Percentiles rank a stretch among this genome's conserved stretches.
Conservation (phyloP, 106 monocot genomes). For the Alisma plantagoaquatica region DNA sequence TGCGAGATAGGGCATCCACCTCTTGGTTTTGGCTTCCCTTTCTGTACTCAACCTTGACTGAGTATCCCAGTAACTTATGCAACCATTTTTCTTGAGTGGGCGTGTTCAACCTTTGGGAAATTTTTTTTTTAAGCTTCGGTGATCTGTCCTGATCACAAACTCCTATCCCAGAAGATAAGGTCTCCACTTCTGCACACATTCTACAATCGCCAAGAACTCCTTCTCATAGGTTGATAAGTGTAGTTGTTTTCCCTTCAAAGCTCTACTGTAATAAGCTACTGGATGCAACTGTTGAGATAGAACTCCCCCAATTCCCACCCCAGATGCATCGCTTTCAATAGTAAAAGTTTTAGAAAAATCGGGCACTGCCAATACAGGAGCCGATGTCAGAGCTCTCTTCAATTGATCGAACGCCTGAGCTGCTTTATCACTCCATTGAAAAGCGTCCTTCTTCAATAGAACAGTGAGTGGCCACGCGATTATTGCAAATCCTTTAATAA, state of each 20-base stretch:
- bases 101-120: background rate
- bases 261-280: slow-evolving; percentile 1
- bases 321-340: slow-evolving; percentile 2
- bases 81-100: background rate
- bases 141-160: slow-evolving; percentile 5
- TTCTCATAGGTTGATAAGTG: background rate
- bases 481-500: background rate
- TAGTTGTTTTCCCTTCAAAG: background rate
- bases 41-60: slow-evolving; percentile 1
- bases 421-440: background rate
- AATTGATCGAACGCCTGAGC: background rate
- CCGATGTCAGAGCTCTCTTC: background rate
- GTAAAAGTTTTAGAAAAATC: slow-evolving; percentile 1
- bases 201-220: background rate
- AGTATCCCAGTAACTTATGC: slow-evolving; percentile 4
- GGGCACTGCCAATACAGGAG: background rate
- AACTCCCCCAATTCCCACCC: background rate
- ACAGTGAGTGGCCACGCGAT: background rate
- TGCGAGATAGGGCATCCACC: slow-evolving; percentile 2
- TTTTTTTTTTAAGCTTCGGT: background rate
- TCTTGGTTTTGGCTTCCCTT: background rate
- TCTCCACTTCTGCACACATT: background rate
- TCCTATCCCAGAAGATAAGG: background rate
- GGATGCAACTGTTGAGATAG: background rate
- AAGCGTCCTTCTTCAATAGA: slow-evolving; percentile 3